Base-by-base conservation (phyloP, 2,329 filamentous ascomycete genomes). In the Aquanectria penicillioides region DNA sequence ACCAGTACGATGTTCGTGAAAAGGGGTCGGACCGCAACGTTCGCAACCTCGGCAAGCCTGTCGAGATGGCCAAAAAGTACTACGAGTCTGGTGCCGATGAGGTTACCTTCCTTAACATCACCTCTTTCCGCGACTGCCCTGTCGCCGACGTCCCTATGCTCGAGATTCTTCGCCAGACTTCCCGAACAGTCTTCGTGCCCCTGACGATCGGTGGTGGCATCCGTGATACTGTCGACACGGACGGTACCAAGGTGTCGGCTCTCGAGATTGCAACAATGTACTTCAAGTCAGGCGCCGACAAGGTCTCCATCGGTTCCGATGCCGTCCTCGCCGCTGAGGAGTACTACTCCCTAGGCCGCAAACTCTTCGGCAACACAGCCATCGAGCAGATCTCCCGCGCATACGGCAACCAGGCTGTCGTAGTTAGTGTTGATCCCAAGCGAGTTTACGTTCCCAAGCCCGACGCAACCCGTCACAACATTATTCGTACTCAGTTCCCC, bases 41-140 rank as follows among this genome's bases (percentile, higher is more conserved):
- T 29, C 89, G 95, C 63, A 99, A 99, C 76, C 84, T 99, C 4
- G 95, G 95, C 65, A 99, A 99, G 78, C 95, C 95, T 2, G 94
- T 99, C 44, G 93, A 97, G 65, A 91, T 99, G 86, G 95, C 95
- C 8, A 88, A 87, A 77, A 88, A 87, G 71, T 99, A 99, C 82
- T 99, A 98, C 81, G 90, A 96, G 72, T 93, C 97, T 78, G 95
- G 95, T 59, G 94, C 95, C 11, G 95, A 99, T 77, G 95, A 99
- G 78, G 86, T 99, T 54, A 97, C 94, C 1, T 99, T 99, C 77
- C 84, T 99, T 67, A 99, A 99, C 83, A 99, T 99, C 73, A 99
- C 94, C 2, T 95, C 91, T 17, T 99, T 99, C 85, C 89, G 95
- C 62, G 95, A 98, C 80, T 97, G 93, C 65, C 95, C 95, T 7